Evolutionary conservation across 2,329 filamentous ascomycete genomes (phyloP), one percentile per base, ranked within the genome.

Genomic region (Diaporthe sp.): DNA sequence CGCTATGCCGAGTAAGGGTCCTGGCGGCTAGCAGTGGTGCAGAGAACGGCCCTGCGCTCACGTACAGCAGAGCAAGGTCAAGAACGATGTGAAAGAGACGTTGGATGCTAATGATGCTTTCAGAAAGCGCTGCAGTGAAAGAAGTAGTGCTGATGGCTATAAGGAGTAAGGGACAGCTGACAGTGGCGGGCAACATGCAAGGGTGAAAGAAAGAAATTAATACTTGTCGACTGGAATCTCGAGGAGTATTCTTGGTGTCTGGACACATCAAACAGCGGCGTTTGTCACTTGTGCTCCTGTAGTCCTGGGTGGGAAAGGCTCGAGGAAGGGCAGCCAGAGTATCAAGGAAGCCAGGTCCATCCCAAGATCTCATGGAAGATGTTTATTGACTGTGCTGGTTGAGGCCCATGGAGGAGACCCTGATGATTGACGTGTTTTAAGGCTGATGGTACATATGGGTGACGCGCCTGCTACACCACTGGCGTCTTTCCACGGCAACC

Each of bases 401-500:
- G 30, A 47, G 32, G 63, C 63, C 63, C 13, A 32, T 19, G 4
- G 13, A 66, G 22, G 44, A 66, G 63, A 51, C 63, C 63, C 63
- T 66, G 63, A 51, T 35, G 44, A 51, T 66, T 66, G 63, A 66
- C 63, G 32, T 66, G 42, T 50, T 50, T 32, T 66, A 50, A 35
- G 61, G 61, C 61, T 65, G 61, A 65, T 47, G 42, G 61, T 22
- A 66, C 42, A 37, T 15, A 51, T 25, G 12, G 30, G 30, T 37
- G 61, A 66, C 44, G 61, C 61, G 61, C 13, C 44, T 51, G 61
- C 30, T 32, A 17, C 27, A 63, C 39, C 27, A 22, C 39, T 32
- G 37, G 44, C 61, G 22, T 44, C 63, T 30, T 51, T 39, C 63
- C 63, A 68, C 63, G 15, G 63, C 63, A 68, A 68, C 63, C 63